Evolutionary conservation across 371 early-diverging fungal species (phyloP).

Genomic region (Nematocida parisii): DNA sequence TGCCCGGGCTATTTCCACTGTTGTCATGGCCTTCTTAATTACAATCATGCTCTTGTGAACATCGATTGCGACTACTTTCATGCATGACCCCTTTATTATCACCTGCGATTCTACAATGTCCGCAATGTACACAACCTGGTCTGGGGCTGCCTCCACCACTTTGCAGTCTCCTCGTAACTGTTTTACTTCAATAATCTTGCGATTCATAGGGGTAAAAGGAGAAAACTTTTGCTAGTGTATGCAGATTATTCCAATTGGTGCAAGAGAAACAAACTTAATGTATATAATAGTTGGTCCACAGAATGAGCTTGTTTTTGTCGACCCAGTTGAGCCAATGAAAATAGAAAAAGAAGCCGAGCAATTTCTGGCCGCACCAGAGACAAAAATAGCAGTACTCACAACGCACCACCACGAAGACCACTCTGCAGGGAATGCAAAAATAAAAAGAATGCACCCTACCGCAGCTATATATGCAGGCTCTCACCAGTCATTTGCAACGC

Average conservation of each 20-base stretch:
- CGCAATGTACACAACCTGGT: conserved; percentile 40
- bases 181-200: conserved; percentile 37
- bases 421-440: conserved; percentile 55
- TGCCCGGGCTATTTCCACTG: conserved; percentile 33
- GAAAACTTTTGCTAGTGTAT: conserved; percentile 17
- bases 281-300: conserved; percentile 32
- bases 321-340: conserved; percentile 38
- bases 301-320: conserved; percentile 23
- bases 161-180: conserved; percentile 31
- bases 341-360: conserved; percentile 14
- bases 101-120: conserved; percentile 27
- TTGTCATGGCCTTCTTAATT: conserved; percentile 2
- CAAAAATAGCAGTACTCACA: conserved; percentile 52
- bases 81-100: conserved; percentile 35
- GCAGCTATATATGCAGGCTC: conserved; percentile 47
- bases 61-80: conserved; percentile 42
- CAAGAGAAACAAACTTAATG: conserved; percentile 59
- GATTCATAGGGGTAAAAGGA: conserved; percentile 33
- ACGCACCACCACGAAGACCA: conserved; percentile 70
- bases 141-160: conserved; percentile 9
- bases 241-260: conserved; percentile 20
- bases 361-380: neutral
- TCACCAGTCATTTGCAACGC: neutral
- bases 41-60: conserved; percentile 7
- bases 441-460: conserved; percentile 52